Evolutionary conservation across 2,329 filamentous ascomycete species (phyloP), one percentile per base, ranked within the genome.

Genomic region (Blastomyces parvus): DNA sequence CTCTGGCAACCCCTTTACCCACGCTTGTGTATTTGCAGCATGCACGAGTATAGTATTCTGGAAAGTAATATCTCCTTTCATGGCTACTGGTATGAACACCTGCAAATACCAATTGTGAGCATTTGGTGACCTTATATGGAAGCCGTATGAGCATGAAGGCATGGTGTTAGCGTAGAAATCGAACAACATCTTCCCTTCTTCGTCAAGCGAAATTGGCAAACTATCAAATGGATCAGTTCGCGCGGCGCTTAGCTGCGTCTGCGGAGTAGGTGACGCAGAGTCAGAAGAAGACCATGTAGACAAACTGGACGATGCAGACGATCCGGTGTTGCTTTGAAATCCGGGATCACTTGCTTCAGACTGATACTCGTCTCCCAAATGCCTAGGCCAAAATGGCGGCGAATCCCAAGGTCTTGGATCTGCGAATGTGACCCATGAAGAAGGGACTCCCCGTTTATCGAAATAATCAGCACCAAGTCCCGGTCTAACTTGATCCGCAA

Each of bases 101-200:
- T 69, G 64, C 1, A 69, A 72, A 61, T 77, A 76, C 74, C 74
- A 76, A 46, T 77, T 75, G 59, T 77, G 73, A 9, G 75, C 73
- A 36, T 72, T 71, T 8, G 66, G 42, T 2, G 72, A 72, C 9
- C 70, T 70, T 38, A 71, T 71, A 63, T 75, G 71, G n/a, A 71
- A 67, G 22, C 73, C 76, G 58, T 77, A 77, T 3, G 74, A 76
- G 65, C 71, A 74, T 2, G 74, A 68, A 2, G 74, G 74, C 73
- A 77, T 77, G 42, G 74, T 70, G 46, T 74, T 73, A n/a, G 73
- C 72, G 63, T 77, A 78, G 48, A 76, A 77, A 64, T 77, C 74
- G 60, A 77, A 76, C 1, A 77, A 64, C 30, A 67, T 65, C 60
- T 74, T 68, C 19, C 72, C 74, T 55, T 74, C 70, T 25, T 62